phyloP scores from a whole-genome alignment of 2,329 filamentous ascomycete species.

The Diaporthe sp. region DNA sequence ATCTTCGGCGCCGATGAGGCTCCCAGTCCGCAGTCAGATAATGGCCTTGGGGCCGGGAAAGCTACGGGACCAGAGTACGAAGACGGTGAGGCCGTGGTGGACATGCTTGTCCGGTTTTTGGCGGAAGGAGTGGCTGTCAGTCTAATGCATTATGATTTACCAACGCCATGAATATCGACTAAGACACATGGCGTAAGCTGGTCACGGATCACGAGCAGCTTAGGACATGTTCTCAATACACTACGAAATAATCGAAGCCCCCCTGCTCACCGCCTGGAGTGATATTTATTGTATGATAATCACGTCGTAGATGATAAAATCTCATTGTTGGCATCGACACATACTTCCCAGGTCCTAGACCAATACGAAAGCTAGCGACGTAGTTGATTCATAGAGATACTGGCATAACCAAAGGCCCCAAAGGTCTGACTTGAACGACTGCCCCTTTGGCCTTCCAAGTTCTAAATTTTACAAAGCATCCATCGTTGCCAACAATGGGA shows the following conservation, averaged over 20 bases:
- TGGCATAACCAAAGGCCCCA: neutral
- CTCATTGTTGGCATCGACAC: neutral
- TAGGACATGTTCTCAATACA: neutral
- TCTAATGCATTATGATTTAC: neutral
- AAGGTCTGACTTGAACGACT: neutral
- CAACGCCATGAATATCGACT: neutral
- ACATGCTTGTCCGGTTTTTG: conserved; percentile 33
- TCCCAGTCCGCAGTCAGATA: neutral
- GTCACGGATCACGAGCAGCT: neutral
- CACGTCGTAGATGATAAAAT: neutral
- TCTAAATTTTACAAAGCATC: neutral
- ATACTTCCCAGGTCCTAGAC: neutral
- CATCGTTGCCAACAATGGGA: neutral
- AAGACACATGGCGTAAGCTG: neutral
- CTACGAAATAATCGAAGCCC: neutral
- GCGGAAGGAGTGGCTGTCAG: neutral
- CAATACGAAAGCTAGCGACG: too few species aligned
- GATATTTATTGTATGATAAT: neutral
- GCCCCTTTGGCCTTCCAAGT: too few species aligned
- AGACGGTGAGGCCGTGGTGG: conserved; percentile 27
- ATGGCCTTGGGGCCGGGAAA: neutral
- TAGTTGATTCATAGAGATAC: neutral
- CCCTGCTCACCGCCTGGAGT: too few species aligned
- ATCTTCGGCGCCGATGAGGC: conserved; percentile 35
- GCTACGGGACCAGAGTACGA: neutral